Evolutionary conservation across 345 rosid species (phyloP), one percentile per base, ranked within the genome.

Genomic region (Schrenkiella parvula): DNA sequence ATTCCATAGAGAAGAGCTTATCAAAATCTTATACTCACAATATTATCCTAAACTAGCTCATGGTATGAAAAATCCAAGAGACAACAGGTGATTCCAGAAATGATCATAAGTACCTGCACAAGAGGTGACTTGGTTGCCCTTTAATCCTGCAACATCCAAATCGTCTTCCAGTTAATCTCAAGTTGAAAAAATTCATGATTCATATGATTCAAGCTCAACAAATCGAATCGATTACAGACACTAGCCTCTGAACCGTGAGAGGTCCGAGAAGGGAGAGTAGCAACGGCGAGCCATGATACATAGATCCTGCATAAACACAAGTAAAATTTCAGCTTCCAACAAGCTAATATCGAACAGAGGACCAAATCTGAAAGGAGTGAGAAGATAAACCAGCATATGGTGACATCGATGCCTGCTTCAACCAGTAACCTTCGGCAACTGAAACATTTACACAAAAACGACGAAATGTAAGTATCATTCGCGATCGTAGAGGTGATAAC

Each of bases 351-450:
- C n/a, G 7, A 32, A n/a, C 4, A 54, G 21, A 52, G 39, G 34
- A 41, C 56, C 19, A 58, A 71, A 77, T 41, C 73, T 71, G 22
- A 56, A 41, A 11, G 1, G 28, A 61, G 54, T 5, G n/a, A 10
- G 11, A 10, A 64, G 46, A 67, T 3, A 29, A 57, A 91, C 97
- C 99, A 68, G 97, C 86, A 53, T 87, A 95, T 18, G 97, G 96
- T 74, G 99, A 95, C 89, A 87, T 87, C 11, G 88, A 84, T 28
- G 85, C 86, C 54, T 89, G 96, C 85, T 95, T 95, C 78, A 91
- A 75, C 96, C 99, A 95, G 82, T 91, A 95, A 54, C 97, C 97
- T 78, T 95, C 99, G 32, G 99, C 86, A 76, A 95, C 97, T 95
- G 78, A 48, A 72, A 25, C 29, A 46, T n/a, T 25, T 41, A 78